A percentile compares a stretch with the other conserved stretches of the same genome.
Conservation (phyloP, 2,329 filamentous ascomycete species). For the Neofusicoccum sp. region DNA sequence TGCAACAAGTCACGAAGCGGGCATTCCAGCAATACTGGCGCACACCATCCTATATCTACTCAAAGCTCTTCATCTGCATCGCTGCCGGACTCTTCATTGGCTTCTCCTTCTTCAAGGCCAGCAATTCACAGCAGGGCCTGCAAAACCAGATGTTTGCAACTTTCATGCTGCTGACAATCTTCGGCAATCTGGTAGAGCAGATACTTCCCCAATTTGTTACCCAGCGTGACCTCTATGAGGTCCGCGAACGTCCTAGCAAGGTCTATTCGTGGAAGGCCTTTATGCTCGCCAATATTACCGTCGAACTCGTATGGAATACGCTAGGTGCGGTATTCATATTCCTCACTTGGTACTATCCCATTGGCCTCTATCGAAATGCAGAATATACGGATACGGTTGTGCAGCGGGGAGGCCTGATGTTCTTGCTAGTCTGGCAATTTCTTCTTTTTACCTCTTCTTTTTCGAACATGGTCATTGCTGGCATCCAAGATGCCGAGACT, state of each 20-base stretch:
- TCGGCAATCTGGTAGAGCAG: constrained; percentile 51
- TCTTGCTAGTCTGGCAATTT: constrained; percentile 64
- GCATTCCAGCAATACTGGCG: constrained; percentile 32
- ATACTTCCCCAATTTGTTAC: constrained; percentile 61
- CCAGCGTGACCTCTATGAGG: constrained; percentile 59
- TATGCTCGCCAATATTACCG: constrained; percentile 67
- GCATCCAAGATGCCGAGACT: constrained; percentile 66
- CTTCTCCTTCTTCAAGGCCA: constrained; percentile 44
- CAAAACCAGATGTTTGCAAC: constrained; percentile 49
- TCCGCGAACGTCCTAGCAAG: constrained; percentile 62
- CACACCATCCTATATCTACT: constrained; percentile 42
- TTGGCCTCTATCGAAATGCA: constrained; percentile 28
- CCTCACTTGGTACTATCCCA: constrained; percentile 64
- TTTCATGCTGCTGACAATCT: constrained; percentile 50
- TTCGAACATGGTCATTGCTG: constrained; percentile 70
- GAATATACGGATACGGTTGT: constrained; percentile 32
- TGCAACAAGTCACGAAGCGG: constrained; percentile 19
- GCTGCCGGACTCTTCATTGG: constrained; percentile 34
- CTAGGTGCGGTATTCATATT: constrained; percentile 63
- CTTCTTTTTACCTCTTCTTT: constrained; percentile 72
- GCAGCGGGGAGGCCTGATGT: constrained; percentile 62
- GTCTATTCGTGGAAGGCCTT: constrained; percentile 75
- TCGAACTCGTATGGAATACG: constrained; percentile 67
- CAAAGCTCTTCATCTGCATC: constrained; percentile 42
- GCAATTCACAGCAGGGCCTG: constrained; percentile 40